These are phyloP conservation scores for Lentinula novae-zelandiae DNA, from an alignment of 1,284 basidiomycete species.

Conservation along the genomic window DNA sequence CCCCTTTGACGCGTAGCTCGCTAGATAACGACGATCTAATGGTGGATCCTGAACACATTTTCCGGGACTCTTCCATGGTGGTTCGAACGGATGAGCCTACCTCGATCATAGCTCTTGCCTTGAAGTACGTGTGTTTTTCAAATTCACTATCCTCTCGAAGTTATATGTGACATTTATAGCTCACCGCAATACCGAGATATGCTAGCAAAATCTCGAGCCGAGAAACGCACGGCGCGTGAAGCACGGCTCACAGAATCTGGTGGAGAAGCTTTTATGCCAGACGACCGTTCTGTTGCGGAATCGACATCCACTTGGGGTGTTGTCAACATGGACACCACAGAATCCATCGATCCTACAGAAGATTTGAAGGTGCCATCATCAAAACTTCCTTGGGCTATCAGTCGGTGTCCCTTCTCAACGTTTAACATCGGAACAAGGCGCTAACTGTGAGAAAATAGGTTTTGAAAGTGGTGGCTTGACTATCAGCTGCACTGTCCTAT, in stretches of 20 bases:
- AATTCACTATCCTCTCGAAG: constrained; percentile 4
- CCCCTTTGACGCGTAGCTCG: constrained; percentile 41
- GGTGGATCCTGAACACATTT: constrained; percentile 86
- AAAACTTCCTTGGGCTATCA: constrained; percentile 75
- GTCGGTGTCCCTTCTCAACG: constrained; percentile 36
- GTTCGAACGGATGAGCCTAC: constrained; percentile 98
- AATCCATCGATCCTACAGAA: constrained; percentile 68
- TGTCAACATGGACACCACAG: constrained; percentile 70
- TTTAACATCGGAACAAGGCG: neutral
- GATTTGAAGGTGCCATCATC: constrained; percentile 74
- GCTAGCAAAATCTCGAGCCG: constrained; percentile 69
- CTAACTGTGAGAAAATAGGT: constrained; percentile 39
- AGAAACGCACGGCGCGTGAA: constrained; percentile 66
- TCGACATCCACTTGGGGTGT: constrained; percentile 85
- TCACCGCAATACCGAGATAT: constrained; percentile 88
- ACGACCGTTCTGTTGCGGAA: constrained; percentile 75
- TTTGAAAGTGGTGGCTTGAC: constrained; percentile 89
- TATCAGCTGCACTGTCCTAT: constrained; percentile 95
- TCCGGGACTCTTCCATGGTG: constrained; percentile 93
- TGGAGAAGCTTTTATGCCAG: constrained; percentile 82
- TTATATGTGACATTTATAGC: constrained; percentile 33
- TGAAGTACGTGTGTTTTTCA: constrained; percentile 56
- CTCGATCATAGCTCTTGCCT: constrained; percentile 93
- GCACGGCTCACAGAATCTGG: constrained; percentile 59
- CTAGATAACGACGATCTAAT: constrained; percentile 62